Evolutionary conservation across 192 early-diverging fungal species (phyloP), one percentile per base, ranked within the genome.

Genomic region (Chytriomyces confervae): DNA sequence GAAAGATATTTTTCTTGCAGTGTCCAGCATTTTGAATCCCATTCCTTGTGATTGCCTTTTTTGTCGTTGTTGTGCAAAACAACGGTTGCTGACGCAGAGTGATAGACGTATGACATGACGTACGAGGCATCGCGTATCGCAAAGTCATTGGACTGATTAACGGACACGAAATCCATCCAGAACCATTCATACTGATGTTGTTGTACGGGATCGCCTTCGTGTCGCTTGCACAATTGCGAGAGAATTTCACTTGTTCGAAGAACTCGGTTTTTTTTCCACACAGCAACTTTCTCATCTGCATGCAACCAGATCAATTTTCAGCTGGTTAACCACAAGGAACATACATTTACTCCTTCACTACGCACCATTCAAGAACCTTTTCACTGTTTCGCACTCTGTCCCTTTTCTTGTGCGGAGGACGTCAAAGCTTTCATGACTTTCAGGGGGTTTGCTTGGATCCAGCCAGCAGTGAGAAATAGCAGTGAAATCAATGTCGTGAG

Each of bases 131-230:
- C 65, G 23, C 65, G 65, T 50, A 66, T 66, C 16, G 23, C 65
- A 61, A 66, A 66, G 53, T 66, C 65, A 61, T 66, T 66, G 13
- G 27, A 18, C 23, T 66, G 65, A 66, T 66, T 23, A 61, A 66
- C 53, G 13, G 65, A 66, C 27, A 66, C 23, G 13, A 66, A 16
- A 66, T 66, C 65, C 36, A 29, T 18, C 65, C 65, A 66, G 20
- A 60, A 60, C 53, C 53, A 60, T 13, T 60, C 53, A 0, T 18
- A 60, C 53, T 60, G 13, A 20, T 60, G 13, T 20, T 60, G 13
- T 20, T 60, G 13, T 60, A 18, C 53, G 53, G 53, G 20, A 13
- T 18, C 53, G 1, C 13, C 13, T 60, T 13, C 20, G 13, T 18
- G 13, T 18, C 13, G 13, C 53, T 60, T 13, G 13, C 20, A 0